These are phyloP conservation scores for Trichosanthes cucumerina DNA, from an alignment of 306 rosid species.

Conservation along the genomic window DNA sequence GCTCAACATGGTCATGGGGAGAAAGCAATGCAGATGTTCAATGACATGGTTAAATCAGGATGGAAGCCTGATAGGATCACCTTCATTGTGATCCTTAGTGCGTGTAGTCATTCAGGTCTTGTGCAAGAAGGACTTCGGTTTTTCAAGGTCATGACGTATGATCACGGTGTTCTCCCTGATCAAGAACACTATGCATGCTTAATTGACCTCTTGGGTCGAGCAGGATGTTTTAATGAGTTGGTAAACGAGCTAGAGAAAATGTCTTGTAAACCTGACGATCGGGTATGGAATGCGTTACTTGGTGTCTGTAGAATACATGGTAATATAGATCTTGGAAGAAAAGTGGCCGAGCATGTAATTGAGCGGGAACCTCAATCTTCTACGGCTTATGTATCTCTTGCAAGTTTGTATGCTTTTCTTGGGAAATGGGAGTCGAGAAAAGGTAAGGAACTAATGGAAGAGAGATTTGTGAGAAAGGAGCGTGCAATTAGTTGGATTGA, in stretches of 20 bases:
- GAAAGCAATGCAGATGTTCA: constrained; percentile 43
- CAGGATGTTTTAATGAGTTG: constrained; percentile 36
- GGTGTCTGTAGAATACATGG: constrained; percentile 49
- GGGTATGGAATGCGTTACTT: constrained; percentile 43
- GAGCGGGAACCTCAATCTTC: constrained; percentile 49
- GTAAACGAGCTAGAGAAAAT: constrained; percentile 35
- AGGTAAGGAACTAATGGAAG: constrained; percentile 49
- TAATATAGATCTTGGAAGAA: constrained; percentile 41
- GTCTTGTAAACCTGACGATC: constrained; percentile 42
- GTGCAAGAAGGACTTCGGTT: constrained; percentile 56
- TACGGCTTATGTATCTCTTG: constrained; percentile 41
- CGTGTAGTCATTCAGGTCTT: constrained; percentile 70
- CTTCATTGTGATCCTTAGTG: constrained; percentile 48
- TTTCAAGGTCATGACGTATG: constrained; percentile 49
- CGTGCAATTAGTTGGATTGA: constrained; percentile 12
- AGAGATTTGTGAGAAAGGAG: constrained; percentile 35
- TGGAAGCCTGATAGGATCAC: constrained; percentile 56
- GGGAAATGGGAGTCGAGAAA: constrained; percentile 53
- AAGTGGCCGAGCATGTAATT: constrained; percentile 46
- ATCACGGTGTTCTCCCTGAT: constrained; percentile 46
- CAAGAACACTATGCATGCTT: constrained; percentile 71
- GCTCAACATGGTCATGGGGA: constrained; percentile 52
- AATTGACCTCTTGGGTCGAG: constrained; percentile 57
- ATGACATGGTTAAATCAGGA: constrained; percentile 44
- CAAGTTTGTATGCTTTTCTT: constrained; percentile 45